These are phyloP conservation scores for Trichosanthes cucumerina DNA, from an alignment of 306 rosid species.

Conservation along the genomic window DNA sequence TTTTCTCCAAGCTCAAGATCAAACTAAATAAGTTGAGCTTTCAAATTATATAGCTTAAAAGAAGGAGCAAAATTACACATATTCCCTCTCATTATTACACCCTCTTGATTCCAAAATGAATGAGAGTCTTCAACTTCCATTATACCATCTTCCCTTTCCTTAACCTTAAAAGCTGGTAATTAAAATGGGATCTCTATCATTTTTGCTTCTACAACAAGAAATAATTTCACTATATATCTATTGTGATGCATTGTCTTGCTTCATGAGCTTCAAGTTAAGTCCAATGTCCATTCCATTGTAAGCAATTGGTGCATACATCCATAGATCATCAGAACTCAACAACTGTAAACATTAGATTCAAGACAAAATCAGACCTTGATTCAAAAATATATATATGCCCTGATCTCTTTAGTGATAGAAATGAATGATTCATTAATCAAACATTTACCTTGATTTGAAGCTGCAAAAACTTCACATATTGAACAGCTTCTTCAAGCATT, in stretches of 20 bases:
- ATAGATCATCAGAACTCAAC: constrained; percentile 71
- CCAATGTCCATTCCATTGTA: constrained; percentile 82
- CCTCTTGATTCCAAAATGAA: not conserved
- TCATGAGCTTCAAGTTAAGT: constrained; percentile 34
- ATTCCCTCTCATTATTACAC: not conserved
- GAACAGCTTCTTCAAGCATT: constrained; percentile 90
- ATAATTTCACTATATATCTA: not conserved
- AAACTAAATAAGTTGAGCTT: not conserved
- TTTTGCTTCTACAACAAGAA: not conserved
- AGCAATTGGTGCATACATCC: constrained; percentile 94
- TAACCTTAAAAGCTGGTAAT: not conserved
- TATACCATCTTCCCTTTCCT: not conserved
- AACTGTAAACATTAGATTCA: constrained; percentile 34
- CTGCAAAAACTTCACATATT: constrained; percentile 83
- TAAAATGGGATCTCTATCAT: not conserved
- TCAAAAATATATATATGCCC: not conserved
- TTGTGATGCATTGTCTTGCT: constrained; percentile 6
- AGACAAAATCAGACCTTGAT: not conserved
- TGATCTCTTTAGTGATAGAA: not conserved
- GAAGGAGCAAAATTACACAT: not conserved
- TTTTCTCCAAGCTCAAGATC: not conserved
- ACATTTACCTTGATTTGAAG: constrained; percentile 76
- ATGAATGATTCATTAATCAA: not conserved
- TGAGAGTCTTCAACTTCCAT: not conserved
- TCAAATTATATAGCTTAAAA: not conserved